Evolutionary conservation across 495 filamentous ascomycete species (phyloP).

Genomic region (Tuber borchii): DNA sequence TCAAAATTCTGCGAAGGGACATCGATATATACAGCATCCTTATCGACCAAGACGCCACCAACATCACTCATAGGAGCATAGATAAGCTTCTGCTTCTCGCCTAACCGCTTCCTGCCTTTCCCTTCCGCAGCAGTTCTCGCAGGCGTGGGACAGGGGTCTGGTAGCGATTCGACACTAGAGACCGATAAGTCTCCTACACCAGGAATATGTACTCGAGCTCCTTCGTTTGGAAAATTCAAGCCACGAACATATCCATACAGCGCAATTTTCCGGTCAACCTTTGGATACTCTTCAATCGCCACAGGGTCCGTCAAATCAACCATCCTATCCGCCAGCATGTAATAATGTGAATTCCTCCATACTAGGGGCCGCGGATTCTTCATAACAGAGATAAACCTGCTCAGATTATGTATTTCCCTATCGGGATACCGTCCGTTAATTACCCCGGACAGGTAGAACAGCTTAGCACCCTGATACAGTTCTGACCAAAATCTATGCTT

Average conservation of each 20-base stretch:
- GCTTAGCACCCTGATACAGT: conserved; percentile 88
- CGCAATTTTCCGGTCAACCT: conserved; percentile 81
- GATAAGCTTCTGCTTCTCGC: conserved; percentile 90
- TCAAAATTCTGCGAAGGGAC: conserved; percentile 71
- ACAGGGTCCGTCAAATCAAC: conserved; percentile 91
- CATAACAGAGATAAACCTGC: conserved; percentile 92
- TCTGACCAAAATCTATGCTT: conserved; percentile 97
- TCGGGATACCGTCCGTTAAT: conserved; percentile 95
- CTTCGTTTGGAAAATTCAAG: conserved; percentile 86
- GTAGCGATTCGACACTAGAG: conserved; percentile 72
- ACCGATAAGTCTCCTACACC: conserved; percentile 90
- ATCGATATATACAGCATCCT: conserved; percentile 74
- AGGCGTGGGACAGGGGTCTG: conserved; percentile 93
- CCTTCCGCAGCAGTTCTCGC: conserved; percentile 78
- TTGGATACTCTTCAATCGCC: conserved; percentile 74
- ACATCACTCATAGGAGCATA: conserved; percentile 98
- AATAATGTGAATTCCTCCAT: conserved; percentile 96
- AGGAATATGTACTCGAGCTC: conserved; percentile 83
- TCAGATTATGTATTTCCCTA: conserved; percentile 90
- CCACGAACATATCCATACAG: conserved; percentile 91
- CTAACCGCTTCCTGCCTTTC: conserved; percentile 69
- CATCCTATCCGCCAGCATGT: conserved; percentile 86
- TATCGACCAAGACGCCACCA: conserved; percentile 77
- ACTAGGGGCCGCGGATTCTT: conserved; percentile 92
- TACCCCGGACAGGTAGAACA: conserved; percentile 93